Conservation (phyloP, 1,284 basidiomycete species). For the Marasmius fiardii region DNA sequence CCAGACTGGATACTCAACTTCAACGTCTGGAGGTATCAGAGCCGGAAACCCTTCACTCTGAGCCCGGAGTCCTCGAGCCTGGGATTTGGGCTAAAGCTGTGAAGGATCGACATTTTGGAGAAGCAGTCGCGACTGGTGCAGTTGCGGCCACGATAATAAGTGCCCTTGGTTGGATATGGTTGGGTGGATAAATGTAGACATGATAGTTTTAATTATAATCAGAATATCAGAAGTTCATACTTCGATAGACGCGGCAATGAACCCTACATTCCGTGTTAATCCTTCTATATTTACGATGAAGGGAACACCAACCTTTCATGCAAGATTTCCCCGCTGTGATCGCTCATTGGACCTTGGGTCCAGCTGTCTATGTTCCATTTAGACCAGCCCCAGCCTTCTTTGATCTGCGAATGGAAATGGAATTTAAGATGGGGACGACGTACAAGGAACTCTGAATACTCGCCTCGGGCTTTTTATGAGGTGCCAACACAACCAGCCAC, state of each 20-base stretch:
- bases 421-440: not conserved
- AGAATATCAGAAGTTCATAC: constrained; percentile 24
- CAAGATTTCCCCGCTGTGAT: constrained; percentile 44
- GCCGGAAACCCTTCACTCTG: constrained; percentile 1
- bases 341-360: constrained; percentile 39
- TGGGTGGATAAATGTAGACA: constrained; percentile 9
- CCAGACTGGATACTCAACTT: constrained; percentile 6
- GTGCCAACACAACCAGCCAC: constrained; percentile 68
- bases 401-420: constrained; percentile 43
- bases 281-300: not conserved
- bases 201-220: not conserved
- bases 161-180: constrained; percentile 15
- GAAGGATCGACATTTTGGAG: constrained; percentile 14
- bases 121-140: constrained; percentile 13
- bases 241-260: constrained; percentile 45
- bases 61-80: constrained; percentile 3
- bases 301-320: constrained; percentile 47
- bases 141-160: constrained; percentile 12
- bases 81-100: constrained; percentile 12
- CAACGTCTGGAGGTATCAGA: constrained; percentile 3
- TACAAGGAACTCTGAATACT: not conserved
- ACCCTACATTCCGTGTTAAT: constrained; percentile 28
- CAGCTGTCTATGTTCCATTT: constrained; percentile 65
- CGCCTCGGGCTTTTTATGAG: constrained; percentile 75
- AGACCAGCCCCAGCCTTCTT: constrained; percentile 71